These are phyloP conservation scores for Aspergillus asperescens DNA, from an alignment of 495 filamentous ascomycete genomes.

Conservation along the genomic window DNA sequence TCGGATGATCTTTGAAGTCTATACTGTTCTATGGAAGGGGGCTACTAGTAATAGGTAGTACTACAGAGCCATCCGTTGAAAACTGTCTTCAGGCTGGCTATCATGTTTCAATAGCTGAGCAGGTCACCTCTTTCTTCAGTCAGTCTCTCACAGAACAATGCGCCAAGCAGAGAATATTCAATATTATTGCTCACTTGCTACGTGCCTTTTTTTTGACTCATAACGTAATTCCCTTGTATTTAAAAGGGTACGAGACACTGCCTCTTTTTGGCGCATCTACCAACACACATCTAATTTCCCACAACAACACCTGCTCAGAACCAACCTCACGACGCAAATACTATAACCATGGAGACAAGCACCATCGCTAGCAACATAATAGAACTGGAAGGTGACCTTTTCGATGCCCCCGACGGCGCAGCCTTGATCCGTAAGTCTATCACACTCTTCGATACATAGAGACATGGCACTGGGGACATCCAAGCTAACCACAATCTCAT, in stretches of 20 bases:
- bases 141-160: not conserved
- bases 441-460: not conserved
- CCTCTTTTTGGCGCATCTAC: not conserved
- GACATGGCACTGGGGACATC: not conserved
- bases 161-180: no score
- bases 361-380: slow-evolving; percentile 4
- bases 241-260: not conserved
- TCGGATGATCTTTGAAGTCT: no score
- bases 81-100: no score
- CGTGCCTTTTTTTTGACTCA: no score
- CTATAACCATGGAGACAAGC: not conserved
- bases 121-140: not conserved
- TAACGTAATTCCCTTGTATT: no score
- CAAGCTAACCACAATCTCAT: not conserved
- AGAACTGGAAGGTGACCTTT: slow-evolving; percentile 39
- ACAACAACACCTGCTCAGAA: not conserved
- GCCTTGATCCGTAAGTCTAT: slow-evolving; percentile 39
- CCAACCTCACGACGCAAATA: not conserved
- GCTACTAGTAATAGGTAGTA: no score
- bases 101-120: no score
- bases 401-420: slow-evolving; percentile 39
- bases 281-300: not conserved
- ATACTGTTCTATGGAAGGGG: no score
- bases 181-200: no score
- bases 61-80: no score